Conservation (phyloP, 75 land plant genomes). For the Azolla pinnata region DNA sequence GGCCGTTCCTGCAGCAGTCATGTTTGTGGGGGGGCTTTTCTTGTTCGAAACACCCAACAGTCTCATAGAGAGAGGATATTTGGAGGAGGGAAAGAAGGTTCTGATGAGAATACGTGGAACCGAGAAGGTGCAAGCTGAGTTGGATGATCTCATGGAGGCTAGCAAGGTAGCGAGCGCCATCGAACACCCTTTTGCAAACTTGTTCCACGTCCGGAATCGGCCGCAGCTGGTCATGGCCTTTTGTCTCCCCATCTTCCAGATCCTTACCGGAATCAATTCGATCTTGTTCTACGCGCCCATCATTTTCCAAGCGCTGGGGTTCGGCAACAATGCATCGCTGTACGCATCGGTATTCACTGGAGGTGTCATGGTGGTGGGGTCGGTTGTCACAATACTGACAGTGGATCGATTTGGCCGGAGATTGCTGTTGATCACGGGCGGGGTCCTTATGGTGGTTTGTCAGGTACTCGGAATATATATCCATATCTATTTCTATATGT, state of each 20-base stretch:
- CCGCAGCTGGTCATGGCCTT: conserved; percentile 78
- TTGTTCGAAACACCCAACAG: conserved; percentile 81
- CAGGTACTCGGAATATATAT: conserved; percentile 28
- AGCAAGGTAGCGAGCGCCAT: conserved; percentile 48
- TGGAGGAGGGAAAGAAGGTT: conserved; percentile 37
- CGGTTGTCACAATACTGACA: conserved; percentile 44
- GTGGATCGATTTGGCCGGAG: conserved; percentile 70
- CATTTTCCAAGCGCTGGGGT: conserved; percentile 68
- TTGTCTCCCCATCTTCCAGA: conserved; percentile 73
- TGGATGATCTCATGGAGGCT: conserved; percentile 62
- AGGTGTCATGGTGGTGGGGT: conserved; percentile 41
- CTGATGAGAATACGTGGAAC: conserved; percentile 60
- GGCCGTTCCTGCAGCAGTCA: conserved; percentile 50
- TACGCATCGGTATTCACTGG: conserved; percentile 57
- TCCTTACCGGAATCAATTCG: conserved; percentile 77
- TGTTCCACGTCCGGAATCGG: conserved; percentile 49
- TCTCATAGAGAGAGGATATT: conserved; percentile 38
- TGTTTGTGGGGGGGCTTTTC: conserved; percentile 54
- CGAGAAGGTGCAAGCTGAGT: conserved; percentile 47
- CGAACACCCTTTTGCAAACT: conserved; percentile 62
- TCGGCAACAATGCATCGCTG: conserved; percentile 51
- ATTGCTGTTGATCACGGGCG: conserved; percentile 60
- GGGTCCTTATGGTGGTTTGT: conserved; percentile 55
- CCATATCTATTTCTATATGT: neutral
- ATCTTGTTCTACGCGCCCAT: conserved; percentile 91